Base-by-base conservation (phyloP, 495 filamentous ascomycete genomes). In the Xylaria curta region DNA sequence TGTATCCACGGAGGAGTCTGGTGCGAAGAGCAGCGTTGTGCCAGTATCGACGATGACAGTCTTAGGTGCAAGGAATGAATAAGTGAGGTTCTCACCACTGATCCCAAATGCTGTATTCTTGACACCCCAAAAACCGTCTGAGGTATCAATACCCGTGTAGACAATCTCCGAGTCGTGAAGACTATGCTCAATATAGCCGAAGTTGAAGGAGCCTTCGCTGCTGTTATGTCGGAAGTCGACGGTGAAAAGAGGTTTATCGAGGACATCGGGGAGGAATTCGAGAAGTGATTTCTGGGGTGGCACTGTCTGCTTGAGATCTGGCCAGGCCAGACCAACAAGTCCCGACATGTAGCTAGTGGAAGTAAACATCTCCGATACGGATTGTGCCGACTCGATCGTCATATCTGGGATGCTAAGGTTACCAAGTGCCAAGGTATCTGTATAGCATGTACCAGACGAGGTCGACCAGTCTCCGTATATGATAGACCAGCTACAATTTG, bases 31-130 rank as follows among this genome's bases (percentile, higher is more conserved):
- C 49, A 94, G 82, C 10, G 91, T 90, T 17, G 91, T 93, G 64
- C 91, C 92, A 3, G 92, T 95, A 80, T 95, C 92, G 64, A 88
- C 87, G 68, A 94, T 93, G 66, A 90, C 89, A 24, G 80, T 90
- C 79, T 91, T 92, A 21, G 83, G 83, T 6, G 82, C 71, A 13
- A 86, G 84, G 42, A 75, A 78, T 33, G 77, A 69, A 70, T 81
- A 84, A 75, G 81, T 83, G 12, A 74, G 38, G 36, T 75, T 62
- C 8, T 87, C 83, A 66, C 86, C 88, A 54, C 86, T 89, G 31
- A 93, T 84, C 26, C 85, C 83, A 47, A 90, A 85, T 38, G 87
- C 87, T 12, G 84, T 81, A 61, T 88, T 89, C 78, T 84, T 76
- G 38, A 81, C 70, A 28, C 78, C 49, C 93, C 93, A 95, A 82